Evolutionary conservation across 2,329 filamentous ascomycete genomes (phyloP), one percentile per base, ranked within the genome.

Genomic region (Leptographium lundbergii): DNA sequence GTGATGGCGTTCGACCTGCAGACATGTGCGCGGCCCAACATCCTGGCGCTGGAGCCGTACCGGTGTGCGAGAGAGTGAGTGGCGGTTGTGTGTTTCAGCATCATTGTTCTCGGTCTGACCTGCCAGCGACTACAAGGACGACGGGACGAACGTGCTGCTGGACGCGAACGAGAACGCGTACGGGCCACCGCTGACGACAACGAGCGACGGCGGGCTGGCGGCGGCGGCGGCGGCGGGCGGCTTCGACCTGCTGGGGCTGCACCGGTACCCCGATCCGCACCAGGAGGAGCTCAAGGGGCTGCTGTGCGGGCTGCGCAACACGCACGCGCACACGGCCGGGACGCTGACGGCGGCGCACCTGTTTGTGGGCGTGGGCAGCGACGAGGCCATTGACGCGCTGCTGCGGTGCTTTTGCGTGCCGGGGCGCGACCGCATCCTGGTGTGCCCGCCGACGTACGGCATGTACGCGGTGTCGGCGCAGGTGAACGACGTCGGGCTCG

Each of bases 91-190:
- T n/a, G n/a, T n/a, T n/a, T n/a, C n/a, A n/a, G n/a, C n/a, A n/a
- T n/a, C n/a, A n/a, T n/a, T n/a, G n/a, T n/a, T n/a, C n/a, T n/a
- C n/a, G n/a, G n/a, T 9, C 22, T 47, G 14, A n/a, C 55, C 36
- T 42, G 39, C 47, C 69, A 95, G 90, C 76, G 94, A 99, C 81
- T 97, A 99, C 81, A 96, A 99, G 76, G 92, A 99, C 71, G 88
- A 99, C 70, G 94, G 94, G 65, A 92, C 85, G 61, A 97, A 97
- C 69, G 85, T 97, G 67, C 86, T 99, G 57, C 87, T 99, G 65
- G 94, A 99, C 71, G 94, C 94, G 66, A 99, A 99, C 69, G 94
- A 99, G 75, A 99, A 99, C 69, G 91, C 94, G 61, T 96, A 87
- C 68, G 94, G 94, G 0, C 92, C 94, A 0, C 87, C 89, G 1